phyloP scores from a whole-genome alignment of 306 rosid genomes.

The Vigna nakashimae region DNA sequence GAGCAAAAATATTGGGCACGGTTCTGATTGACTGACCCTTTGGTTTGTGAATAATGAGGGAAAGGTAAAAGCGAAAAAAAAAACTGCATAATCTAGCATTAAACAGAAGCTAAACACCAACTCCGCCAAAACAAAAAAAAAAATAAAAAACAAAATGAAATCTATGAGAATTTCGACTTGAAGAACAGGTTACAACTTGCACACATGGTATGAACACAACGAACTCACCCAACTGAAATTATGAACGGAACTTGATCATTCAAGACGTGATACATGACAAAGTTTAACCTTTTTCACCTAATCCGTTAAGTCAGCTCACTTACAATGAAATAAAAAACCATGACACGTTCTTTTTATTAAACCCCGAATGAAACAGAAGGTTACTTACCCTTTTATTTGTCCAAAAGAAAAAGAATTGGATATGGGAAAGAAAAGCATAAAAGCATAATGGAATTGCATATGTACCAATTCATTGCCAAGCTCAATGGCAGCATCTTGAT shows the following conservation, averaged over 20 bases:
- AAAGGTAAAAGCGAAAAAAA: background rate
- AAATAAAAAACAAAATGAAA: constrained; percentile 9
- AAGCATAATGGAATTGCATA: background rate
- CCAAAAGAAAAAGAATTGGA: background rate
- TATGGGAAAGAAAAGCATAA: background rate
- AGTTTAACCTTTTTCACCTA: constrained; percentile 19
- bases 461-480: constrained; percentile 98
- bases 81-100: constrained; percentile 4
- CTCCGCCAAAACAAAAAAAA: constrained; percentile 23
- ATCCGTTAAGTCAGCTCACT: constrained; percentile 26
- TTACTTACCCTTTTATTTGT: background rate
- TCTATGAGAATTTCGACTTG: constrained; percentile 7
- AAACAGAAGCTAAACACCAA: constrained; percentile 30
- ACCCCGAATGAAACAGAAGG: constrained; percentile 19
- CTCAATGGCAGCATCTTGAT: constrained; percentile 94
- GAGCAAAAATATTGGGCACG: background rate
- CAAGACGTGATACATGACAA: constrained; percentile 2
- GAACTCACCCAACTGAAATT: constrained; percentile 41
- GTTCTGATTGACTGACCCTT: constrained; percentile 4
- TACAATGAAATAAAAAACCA: background rate
- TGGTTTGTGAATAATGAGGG: constrained; percentile 5
- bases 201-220: constrained; percentile 58
- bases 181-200: constrained; percentile 33
- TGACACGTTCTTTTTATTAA: background rate
- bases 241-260: constrained; percentile 13